A percentile compares a stretch with the other conserved stretches of the same genome.
phyloP scores from a whole-genome alignment of 1,284 basidiomycete genomes.

The Flammula alnicola region DNA sequence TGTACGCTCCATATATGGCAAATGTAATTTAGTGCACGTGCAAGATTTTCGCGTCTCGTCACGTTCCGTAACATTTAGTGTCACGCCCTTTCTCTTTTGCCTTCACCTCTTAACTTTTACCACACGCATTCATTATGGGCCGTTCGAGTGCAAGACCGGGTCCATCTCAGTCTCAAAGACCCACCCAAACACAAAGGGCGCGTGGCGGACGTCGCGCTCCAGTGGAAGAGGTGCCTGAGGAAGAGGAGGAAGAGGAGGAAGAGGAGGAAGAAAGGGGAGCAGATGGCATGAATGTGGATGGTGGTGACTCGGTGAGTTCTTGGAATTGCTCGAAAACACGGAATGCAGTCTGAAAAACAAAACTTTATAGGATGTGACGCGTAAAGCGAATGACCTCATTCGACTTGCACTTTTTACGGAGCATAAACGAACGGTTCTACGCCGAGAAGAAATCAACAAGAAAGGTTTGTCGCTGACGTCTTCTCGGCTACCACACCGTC shows the following conservation, averaged over 20 bases:
- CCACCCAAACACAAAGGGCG: constrained; percentile 22
- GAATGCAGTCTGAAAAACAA: not conserved
- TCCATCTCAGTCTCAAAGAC: constrained; percentile 28
- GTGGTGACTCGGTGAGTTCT: constrained; percentile 30
- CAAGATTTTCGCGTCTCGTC: constrained; percentile 3
- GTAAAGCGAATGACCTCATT: constrained; percentile 68
- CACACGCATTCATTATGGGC: constrained; percentile 11
- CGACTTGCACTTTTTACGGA: constrained; percentile 77
- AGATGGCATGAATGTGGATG: constrained; percentile 38
- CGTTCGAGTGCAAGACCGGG: constrained; percentile 26
- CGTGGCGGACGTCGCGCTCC: constrained; percentile 16
- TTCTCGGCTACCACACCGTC: not conserved
- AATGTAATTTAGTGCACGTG: constrained; percentile 8
- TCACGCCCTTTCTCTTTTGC: not conserved
- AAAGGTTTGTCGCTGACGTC: constrained; percentile 51
- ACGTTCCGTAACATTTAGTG: constrained; percentile 1
- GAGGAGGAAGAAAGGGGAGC: constrained; percentile 37
- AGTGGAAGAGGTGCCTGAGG: constrained; percentile 19
- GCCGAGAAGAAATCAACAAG: constrained; percentile 78
- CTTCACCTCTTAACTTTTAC: not conserved
- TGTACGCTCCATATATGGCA: not conserved
- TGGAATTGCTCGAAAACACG: not conserved
- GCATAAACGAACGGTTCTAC: constrained; percentile 60
- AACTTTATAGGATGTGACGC: constrained; percentile 51
- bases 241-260: constrained; percentile 35